Base-by-base conservation (phyloP, 805 yeast genomes). In the Teunomyces panamensis region DNA sequence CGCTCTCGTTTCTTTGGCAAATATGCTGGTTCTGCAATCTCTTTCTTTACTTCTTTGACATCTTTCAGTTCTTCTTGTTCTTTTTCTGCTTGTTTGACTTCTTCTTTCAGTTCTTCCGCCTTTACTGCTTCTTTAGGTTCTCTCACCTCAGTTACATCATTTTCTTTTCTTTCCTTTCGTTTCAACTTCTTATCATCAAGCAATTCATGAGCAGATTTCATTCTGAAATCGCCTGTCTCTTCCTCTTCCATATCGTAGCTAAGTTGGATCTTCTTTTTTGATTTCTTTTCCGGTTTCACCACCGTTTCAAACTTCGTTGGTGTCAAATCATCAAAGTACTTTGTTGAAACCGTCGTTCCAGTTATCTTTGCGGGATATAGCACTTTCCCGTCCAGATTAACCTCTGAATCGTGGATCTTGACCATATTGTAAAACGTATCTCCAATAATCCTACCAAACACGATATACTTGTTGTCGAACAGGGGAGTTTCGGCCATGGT, bases 371-470 rank as follows among this genome's bases (percentile, higher is more conserved):
- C 74, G 0, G 89, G 87, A 54, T 74, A 82, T 9, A 79, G 34
- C 1, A 85, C 86, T 4, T 61, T 71, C 27, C 69, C 71, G 6
- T 64, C 72, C 0, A 55, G 59, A 17, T 63, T 68, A 37, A 74
- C 46, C 52, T 81, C 85, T 10, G 75, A 68, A 34, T 77, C 78
- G 3, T 71, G 60, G 4, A 85, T 81, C 42, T 70, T 68, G 30
- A 77, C 60, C 10, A 81, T 75, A 28, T 70, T 78, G 64, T 73
- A 86, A 4, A 81, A 71, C 0, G 84, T 68, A 30, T 79, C 79
- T 3, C 81, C 87, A 2, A 75, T 74, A 10, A 84, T 67, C 49
- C 78, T 76, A 2, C 91, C 92, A 53, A 85, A 71, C 17, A 81
- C 55, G 11, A 55, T 54, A 43, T 10, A 81, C 72, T 51, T 68